These are phyloP conservation scores for Penicillium taxi DNA, from an alignment of 495 filamentous ascomycete species.

Conservation along the genomic window DNA sequence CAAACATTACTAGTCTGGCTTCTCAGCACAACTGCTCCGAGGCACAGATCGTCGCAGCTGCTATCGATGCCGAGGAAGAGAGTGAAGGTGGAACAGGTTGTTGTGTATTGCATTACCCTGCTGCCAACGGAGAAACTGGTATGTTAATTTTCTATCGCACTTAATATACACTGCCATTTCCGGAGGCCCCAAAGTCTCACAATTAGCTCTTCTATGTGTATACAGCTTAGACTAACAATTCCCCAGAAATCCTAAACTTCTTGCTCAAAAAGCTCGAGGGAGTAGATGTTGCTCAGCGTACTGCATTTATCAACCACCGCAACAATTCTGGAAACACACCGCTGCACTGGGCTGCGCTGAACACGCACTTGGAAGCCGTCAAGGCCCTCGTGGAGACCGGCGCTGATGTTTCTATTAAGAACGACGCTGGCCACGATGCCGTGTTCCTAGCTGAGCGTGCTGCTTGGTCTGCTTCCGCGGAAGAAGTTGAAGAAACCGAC, in stretches of 20 bases:
- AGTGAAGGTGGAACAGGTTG: constrained; percentile 47
- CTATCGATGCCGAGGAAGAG: constrained; percentile 60
- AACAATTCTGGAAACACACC: constrained; percentile 82
- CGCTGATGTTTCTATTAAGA: constrained; percentile 64
- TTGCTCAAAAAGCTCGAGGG: constrained; percentile 34
- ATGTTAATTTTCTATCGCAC: constrained; percentile 12
- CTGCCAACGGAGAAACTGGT: constrained; percentile 82
- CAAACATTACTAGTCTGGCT: constrained; percentile 49
- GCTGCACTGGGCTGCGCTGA: constrained; percentile 85
- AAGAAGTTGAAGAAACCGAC: constrained; percentile 17
- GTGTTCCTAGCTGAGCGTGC: constrained; percentile 75
- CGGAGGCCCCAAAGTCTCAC: neutral
- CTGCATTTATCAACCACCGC: constrained; percentile 51
- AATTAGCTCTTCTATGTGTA: neutral
- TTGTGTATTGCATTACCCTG: constrained; percentile 73
- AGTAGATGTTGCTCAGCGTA: constrained; percentile 20
- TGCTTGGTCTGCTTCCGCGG: constrained; percentile 29
- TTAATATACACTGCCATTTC: neutral
- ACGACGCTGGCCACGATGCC: constrained; percentile 76
- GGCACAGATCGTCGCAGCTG: constrained; percentile 52
- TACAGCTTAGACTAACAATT: neutral
- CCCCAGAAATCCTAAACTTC: constrained; percentile 40
- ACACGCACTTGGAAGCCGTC: constrained; percentile 74
- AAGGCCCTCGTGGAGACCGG: constrained; percentile 66
- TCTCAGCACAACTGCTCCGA: constrained; percentile 44